Evolutionary conservation across 2,329 filamentous ascomycete genomes (phyloP), one percentile per base, ranked within the genome.

Genomic region (Rachicladosporium sp.): DNA sequence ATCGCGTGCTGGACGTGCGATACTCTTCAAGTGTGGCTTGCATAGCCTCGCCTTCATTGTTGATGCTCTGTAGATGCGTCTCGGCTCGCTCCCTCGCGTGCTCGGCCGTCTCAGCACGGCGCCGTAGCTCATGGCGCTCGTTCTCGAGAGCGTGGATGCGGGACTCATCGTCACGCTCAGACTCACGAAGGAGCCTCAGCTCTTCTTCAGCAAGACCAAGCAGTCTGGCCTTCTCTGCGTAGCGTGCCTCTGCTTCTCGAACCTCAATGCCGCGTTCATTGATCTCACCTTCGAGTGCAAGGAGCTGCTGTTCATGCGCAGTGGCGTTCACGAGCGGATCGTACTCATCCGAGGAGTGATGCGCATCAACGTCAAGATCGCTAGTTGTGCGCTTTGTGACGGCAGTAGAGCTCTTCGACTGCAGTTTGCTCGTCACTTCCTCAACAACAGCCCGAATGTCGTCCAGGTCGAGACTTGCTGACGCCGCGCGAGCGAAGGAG

Each of bases 11-110:
- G 4, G 73, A 74, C 10, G 71, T 56, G 32, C 76, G 73, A 53
- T 82, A 79, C 53, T 82, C 77, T 44, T 78, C 72, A 6, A 80
- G 60, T 2, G 73, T 79, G 37, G 66, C 71, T 45, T 78, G 69
- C 15, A 80, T 64, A 6, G 71, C 69, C 35, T 74, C 70, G 44
- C 77, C 79, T 59, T 78, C 76, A 4, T 69, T 67, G 13, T 69
- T 69, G 27, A 78, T 57, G 42, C 70, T 50, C 29, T 49, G 44
- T 4, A 43, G 37, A 29, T 51, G 50, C 11, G 37, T 42, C 33
- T 57, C 53, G n/a, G 52, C 46, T 12, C 47, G 43, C 8, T 47
- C 44, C 42, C 55, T 46, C 31, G 46, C 47, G 9, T 52, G 44
- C 31, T 59, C 48, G n/a, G 60, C 59, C 2, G 50, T 50, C 37